Base-by-base conservation (phyloP, 2,329 filamentous ascomycete genomes). In the Aspergillus fijiensis region DNA sequence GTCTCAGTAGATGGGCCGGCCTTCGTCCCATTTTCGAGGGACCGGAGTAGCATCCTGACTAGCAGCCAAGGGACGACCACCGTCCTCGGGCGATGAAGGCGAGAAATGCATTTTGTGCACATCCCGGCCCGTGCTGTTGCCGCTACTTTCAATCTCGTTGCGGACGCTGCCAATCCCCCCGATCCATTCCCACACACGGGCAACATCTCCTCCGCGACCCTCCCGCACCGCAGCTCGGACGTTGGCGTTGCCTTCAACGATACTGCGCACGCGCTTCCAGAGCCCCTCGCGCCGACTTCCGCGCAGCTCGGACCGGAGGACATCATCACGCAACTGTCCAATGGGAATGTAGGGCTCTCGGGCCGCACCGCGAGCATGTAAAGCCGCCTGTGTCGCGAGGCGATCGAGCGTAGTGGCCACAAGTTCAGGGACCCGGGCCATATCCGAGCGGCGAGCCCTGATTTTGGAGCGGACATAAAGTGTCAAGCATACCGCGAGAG, bases 161-260 rank as follows among this genome's bases (percentile, higher is more conserved):
- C 79, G 73, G 61, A 82, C 73, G 50, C 88, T 72, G 65, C 77
- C 73, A 54, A 85, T 78, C 14, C 85, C 84, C 6, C 87, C 87
- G 65, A 88, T 84, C 87, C 87, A 89, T 69, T 89, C 87, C 87
- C 87, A 89, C 57, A 86, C 83, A 51, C 85, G 81, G 51, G 85
- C 82, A 54, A 88, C 83, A 76, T 83, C 74, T 65, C 84, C 78
- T 31, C 77, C 79, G 76, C 81, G 80, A 66, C 77, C 77, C 70
- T 86, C 85, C 77, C 84, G 89, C 79, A 80, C 92, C 79, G 84
- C 93, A 77, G 77, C 91, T 48, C 95, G 85, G 16, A 99, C 89
- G 71, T 99, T 99, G 61, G 91, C 90, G 74, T 99, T 99, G 75
- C 88, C 88, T 77, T 99, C 95, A 0, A 99, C 93, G 55, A 98